Conservation (phyloP, 495 filamentous ascomycete species). For the Penicillium antarcticum region DNA sequence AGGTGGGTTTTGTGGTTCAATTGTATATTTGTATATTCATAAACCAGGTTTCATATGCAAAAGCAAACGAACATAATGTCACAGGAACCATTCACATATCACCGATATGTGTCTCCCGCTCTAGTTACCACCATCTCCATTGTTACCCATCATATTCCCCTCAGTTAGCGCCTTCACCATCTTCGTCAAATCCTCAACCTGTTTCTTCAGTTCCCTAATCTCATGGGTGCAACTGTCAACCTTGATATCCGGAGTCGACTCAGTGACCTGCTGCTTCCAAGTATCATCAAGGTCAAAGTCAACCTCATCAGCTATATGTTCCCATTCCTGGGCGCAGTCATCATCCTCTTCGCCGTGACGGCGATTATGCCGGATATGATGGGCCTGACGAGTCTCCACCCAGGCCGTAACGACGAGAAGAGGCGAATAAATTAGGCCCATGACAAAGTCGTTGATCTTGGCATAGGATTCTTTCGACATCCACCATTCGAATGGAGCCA, state of each 20-base stretch:
- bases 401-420: conserved; percentile 75
- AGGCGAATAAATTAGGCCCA: conserved; percentile 83
- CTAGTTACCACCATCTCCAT: not conserved
- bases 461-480: conserved; percentile 65
- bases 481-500: conserved; percentile 96
- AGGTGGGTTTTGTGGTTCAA: too few relatives aligned
- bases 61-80: too few relatives aligned
- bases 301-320: conserved; percentile 67
- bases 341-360: conserved; percentile 84
- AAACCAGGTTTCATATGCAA: too few relatives aligned
- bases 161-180: conserved; percentile 47
- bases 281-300: conserved; percentile 78
- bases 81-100: too few relatives aligned
- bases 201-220: conserved; percentile 61
- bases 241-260: conserved; percentile 74
- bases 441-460: conserved; percentile 78
- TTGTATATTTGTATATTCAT: too few relatives aligned
- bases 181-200: conserved; percentile 66
- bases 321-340: conserved; percentile 87
- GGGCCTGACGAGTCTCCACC: conserved; percentile 68
- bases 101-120: too few relatives aligned
- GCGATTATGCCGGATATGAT: conserved; percentile 66
- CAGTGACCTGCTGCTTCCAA: conserved; percentile 73
- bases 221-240: conserved; percentile 66
- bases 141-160: conserved; percentile 7